Conservation (phyloP, 306 rosid species). For the Castanospermum australe region DNA sequence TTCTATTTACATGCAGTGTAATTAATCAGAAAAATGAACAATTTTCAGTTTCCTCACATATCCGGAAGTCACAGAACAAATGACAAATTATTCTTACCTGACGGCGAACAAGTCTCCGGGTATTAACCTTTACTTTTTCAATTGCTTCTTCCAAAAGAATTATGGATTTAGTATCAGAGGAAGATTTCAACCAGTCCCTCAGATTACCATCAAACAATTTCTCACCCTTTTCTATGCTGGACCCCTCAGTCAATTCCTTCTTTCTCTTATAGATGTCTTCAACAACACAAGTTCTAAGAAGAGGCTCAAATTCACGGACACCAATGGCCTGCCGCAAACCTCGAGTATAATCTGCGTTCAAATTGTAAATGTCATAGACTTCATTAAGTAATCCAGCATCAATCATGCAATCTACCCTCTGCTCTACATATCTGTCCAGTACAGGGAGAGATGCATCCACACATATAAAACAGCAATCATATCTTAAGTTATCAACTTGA, state of each 20-base stretch:
- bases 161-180: constrained; percentile 35
- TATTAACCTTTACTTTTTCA: constrained; percentile 77
- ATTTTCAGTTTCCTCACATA: constrained; percentile 15
- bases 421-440: constrained; percentile 76
- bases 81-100: constrained; percentile 50
- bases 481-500: constrained; percentile 74
- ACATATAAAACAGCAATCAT: constrained; percentile 73
- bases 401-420: constrained; percentile 85
- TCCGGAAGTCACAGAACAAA: background rate
- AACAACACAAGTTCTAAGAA: constrained; percentile 37
- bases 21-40: constrained; percentile 19
- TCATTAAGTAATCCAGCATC: constrained; percentile 80
- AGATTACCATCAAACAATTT: constrained; percentile 42
- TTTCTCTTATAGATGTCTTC: constrained; percentile 27
- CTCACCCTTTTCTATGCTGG: constrained; percentile 35
- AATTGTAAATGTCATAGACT: constrained; percentile 66
- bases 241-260: constrained; percentile 28
- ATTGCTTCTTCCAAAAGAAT: constrained; percentile 65
- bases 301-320: constrained; percentile 77
- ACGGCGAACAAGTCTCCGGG: constrained; percentile 81
- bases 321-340: constrained; percentile 90
- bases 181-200: constrained; percentile 44
- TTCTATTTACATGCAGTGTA: background rate
- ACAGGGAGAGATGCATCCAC: constrained; percentile 79
- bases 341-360: constrained; percentile 68